Conservation (phyloP, 495 filamentous ascomycete genomes). For the Rhizodiscina lignyota region DNA sequence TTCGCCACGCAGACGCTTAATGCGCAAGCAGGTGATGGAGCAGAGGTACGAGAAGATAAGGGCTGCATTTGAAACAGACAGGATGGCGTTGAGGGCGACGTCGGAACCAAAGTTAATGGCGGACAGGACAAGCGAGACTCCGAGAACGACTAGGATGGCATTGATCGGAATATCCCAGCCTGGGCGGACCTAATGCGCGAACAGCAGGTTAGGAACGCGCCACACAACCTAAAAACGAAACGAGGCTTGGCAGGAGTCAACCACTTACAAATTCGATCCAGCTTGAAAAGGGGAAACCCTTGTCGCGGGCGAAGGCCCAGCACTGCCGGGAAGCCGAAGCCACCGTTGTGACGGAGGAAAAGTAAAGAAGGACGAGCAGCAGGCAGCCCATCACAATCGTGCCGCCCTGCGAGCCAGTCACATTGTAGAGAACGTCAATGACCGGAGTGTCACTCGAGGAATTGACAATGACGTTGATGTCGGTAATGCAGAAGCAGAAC, state of each 20-base stretch:
- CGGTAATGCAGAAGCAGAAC: conserved; percentile 7
- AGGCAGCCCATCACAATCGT: conserved; percentile 5
- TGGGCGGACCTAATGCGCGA: conserved; percentile 10
- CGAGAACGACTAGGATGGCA: conserved; percentile 30
- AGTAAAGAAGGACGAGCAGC: conserved; percentile 4
- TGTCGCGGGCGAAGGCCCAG: conserved; percentile 11
- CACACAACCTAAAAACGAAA: too few relatives aligned
- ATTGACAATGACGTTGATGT: conserved; percentile 3
- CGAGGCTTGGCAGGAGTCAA: too few relatives aligned
- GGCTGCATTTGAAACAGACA: conserved; percentile 20
- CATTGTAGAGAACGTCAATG: conserved; percentile 8
- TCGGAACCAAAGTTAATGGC: conserved; percentile 43
- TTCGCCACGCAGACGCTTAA: conserved; percentile 9
- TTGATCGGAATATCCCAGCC: conserved; percentile 35
- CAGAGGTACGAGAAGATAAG: conserved; percentile 12
- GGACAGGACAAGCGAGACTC: conserved; percentile 34
- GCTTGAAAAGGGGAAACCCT: conserved; percentile 7
- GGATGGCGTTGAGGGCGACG: conserved; percentile 37
- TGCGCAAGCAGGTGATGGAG: conserved; percentile 9
- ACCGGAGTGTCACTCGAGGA: conserved; percentile 1
- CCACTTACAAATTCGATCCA: too few relatives aligned
- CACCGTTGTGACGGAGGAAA: conserved; percentile 1
- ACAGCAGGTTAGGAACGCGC: too few relatives aligned
- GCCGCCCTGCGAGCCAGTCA: conserved; percentile 2
- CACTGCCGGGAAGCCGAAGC: conserved; percentile 10